Base-by-base conservation (phyloP, 176 grass and related monocot species). In the Sorghum bicolor region DNA sequence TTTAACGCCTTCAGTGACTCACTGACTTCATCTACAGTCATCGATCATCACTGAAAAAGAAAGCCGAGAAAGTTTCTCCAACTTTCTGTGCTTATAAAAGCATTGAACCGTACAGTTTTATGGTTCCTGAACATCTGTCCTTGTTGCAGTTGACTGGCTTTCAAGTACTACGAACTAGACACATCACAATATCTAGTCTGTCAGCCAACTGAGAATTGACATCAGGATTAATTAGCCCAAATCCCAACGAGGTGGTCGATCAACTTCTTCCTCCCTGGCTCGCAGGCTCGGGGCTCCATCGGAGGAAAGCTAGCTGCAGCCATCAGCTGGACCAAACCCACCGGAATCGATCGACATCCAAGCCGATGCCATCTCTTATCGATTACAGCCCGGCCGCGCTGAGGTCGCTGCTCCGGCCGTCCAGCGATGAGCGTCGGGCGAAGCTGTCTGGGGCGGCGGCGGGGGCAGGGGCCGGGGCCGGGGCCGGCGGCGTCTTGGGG, bases 301-400 rank as follows among this genome's bases (percentile, higher is more conserved):
- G 13, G 64, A 22, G 61, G 55, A 76, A 44, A 57, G 52, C 40
- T 55, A n/a, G n/a, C n/a, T n/a, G 53, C 78, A 77, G 60, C 81
- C 4, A 38, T 57, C 47, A 74, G 41, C 74, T 28, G 81, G 57
- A 63, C 32, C 86, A 24, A 79, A 36, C n/a, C 73, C 67, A 73
- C 66, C 74, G 39, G 87, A 39, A 28, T 25, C 70, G 20, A 74
- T 12, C 84, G 16, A n/a, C n/a, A 77, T 68, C 50, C 34, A 70
- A 48, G 37, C 30, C 50, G 79, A 97, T 98, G 96, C 96, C 91
- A 66, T 84, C 91, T 20, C 68, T 92, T 0, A 73, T 93, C 82
- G 60, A 74, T 5, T 74, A 89, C 34, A 86, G 87, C 43, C 77
- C 72, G 14, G 64, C 83, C 39, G 86, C 87, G 10, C 67, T 99